Percentiles rank a stretch among this genome's conserved stretches.
These are phyloP conservation scores for Rhizopogon rudus DNA, from an alignment of 768 basidiomycete genomes.

Conservation along the genomic window DNA sequence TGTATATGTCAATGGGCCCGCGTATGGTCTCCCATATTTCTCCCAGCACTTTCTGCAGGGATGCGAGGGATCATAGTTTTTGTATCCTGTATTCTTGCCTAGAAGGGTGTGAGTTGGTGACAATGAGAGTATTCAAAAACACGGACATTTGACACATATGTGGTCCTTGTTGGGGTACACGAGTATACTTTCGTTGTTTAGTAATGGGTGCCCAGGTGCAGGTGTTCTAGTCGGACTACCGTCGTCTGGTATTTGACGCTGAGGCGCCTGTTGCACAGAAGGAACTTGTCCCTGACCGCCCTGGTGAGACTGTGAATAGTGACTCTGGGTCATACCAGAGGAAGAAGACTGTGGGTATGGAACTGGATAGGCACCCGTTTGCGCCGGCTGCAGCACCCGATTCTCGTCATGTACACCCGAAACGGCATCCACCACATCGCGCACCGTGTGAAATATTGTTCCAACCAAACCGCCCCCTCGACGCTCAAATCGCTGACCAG, in stretches of 20 bases:
- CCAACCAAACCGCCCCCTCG: constrained; percentile 21
- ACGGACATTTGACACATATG: constrained; percentile 64
- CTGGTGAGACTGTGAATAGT: constrained; percentile 11
- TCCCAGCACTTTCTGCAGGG: constrained; percentile 77
- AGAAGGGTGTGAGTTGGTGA: background rate
- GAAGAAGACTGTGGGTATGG: constrained; percentile 7
- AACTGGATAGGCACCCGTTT: constrained; percentile 15
- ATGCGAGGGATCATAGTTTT: constrained; percentile 56
- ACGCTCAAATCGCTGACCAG: constrained; percentile 6
- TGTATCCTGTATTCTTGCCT: constrained; percentile 78
- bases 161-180: constrained; percentile 60
- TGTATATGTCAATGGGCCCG: constrained; percentile 55
- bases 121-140: background rate
- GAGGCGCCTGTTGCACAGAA: background rate
- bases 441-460: constrained; percentile 19
- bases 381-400: constrained; percentile 9
- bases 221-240: constrained; percentile 61
- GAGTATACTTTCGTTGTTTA: constrained; percentile 55
- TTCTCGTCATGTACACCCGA: constrained; percentile 19
- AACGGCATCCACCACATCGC: constrained; percentile 24
- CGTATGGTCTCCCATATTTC: constrained; percentile 57
- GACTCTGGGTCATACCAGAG: background rate
- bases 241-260: constrained; percentile 35
- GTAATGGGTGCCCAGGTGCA: constrained; percentile 60
- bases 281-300: background rate